These are phyloP conservation scores for Sclerotinia minor DNA, from an alignment of 2,329 filamentous ascomycete genomes.

Conservation along the genomic window DNA sequence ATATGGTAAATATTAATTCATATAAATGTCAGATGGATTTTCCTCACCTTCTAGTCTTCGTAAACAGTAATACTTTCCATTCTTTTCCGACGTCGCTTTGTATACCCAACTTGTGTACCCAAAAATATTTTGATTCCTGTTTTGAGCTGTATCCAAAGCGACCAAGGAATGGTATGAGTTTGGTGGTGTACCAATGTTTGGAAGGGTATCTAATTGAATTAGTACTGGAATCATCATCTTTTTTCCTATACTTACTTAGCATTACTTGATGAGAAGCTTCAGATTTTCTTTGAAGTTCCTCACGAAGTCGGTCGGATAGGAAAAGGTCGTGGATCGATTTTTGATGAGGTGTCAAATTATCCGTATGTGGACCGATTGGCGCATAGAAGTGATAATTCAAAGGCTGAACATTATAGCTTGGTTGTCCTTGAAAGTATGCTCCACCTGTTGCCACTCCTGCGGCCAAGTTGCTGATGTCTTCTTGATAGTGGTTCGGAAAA, in stretches of 20 bases:
- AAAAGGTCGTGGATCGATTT: slow-evolving; percentile 89
- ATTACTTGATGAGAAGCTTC: slow-evolving; percentile 84
- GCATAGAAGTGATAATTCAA: slow-evolving; percentile 93
- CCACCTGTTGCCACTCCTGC: slow-evolving; percentile 45
- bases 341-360: slow-evolving; percentile 82
- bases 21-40: not conserved
- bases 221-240: not conserved
- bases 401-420: slow-evolving; percentile 57
- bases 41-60: slow-evolving; percentile 74
- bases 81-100: slow-evolving; percentile 86
- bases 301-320: slow-evolving; percentile 78
- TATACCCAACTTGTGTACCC: slow-evolving; percentile 93
- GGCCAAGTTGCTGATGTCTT: slow-evolving; percentile 58
- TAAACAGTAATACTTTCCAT: slow-evolving; percentile 84
- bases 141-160: slow-evolving; percentile 77
- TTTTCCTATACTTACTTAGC: slow-evolving; percentile 57
- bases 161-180: slow-evolving; percentile 93
- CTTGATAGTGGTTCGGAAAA: slow-evolving; percentile 74
- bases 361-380: slow-evolving; percentile 77
- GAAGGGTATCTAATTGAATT: slow-evolving; percentile 43
- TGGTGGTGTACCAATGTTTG: slow-evolving; percentile 64
- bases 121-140: slow-evolving; percentile 77
- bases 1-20: slow-evolving; percentile 3
- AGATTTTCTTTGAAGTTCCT: slow-evolving; percentile 85
- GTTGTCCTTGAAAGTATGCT: slow-evolving; percentile 65